phyloP scores from a whole-genome alignment of 108 stramenopile genomes.

The Pseudonitzschia multiseries region DNA sequence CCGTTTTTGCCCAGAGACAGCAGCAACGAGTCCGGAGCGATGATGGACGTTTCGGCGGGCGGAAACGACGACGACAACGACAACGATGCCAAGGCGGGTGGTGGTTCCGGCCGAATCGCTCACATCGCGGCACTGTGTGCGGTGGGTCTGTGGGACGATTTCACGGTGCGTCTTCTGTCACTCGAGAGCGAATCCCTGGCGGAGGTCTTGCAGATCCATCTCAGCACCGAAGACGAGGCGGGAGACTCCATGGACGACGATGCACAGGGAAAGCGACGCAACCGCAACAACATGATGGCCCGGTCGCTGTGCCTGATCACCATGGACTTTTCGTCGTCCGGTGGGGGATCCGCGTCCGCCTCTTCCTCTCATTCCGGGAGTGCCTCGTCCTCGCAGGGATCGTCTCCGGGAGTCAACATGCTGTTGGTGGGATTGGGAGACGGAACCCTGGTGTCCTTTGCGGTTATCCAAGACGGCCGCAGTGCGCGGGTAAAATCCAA shows the following conservation, averaged over 20 bases:
- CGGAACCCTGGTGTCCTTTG: slow-evolving; percentile 88
- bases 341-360: neutral
- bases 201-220: slow-evolving; percentile 42
- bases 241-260: slow-evolving; percentile 41
- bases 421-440: slow-evolving; percentile 96
- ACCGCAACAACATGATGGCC: slow-evolving; percentile 83
- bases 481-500: slow-evolving; percentile 57
- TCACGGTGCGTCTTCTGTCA: slow-evolving; percentile 85
- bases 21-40: neutral
- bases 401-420: slow-evolving; percentile 67
- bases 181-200: slow-evolving; percentile 37
- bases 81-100: neutral
- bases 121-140: slow-evolving; percentile 39
- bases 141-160: slow-evolving; percentile 92
- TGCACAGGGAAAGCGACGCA: slow-evolving; percentile 23
- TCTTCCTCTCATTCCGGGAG: slow-evolving; percentile 5
- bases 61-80: too few relatives aligned
- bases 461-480: slow-evolving; percentile 45
- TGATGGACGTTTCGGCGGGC: slow-evolving; percentile 57
- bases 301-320: slow-evolving; percentile 78
- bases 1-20: slow-evolving; percentile 54
- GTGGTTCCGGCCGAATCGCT: neutral
- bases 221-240: slow-evolving; percentile 44
- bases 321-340: slow-evolving; percentile 52
- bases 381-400: slow-evolving; percentile 9